These are phyloP conservation scores for Ogataea pignaliae DNA, from an alignment of 805 yeast genomes.

Conservation along the genomic window DNA sequence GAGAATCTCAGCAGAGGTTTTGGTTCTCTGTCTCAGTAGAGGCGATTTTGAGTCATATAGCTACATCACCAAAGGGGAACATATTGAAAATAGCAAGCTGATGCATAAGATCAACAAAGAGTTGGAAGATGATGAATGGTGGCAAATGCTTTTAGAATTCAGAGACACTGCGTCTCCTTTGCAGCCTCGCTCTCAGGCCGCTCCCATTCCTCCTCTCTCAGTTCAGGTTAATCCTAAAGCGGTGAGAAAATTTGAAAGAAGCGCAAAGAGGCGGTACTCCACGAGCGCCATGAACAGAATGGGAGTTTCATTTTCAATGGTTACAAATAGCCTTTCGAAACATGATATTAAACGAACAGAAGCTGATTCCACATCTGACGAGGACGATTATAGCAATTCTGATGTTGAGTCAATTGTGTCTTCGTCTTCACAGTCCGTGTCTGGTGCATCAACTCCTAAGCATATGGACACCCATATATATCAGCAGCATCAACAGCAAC, in stretches of 20 bases:
- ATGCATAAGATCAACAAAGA: slow-evolving; percentile 44
- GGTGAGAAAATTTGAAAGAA: slow-evolving; percentile 26
- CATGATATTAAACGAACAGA: slow-evolving; percentile 26
- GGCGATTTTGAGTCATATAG: slow-evolving; percentile 60
- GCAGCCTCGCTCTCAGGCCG: not conserved
- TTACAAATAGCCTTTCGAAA: slow-evolving; percentile 47
- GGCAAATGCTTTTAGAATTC: slow-evolving; percentile 63
- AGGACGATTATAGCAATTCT: slow-evolving; percentile 18
- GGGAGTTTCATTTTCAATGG: slow-evolving; percentile 79
- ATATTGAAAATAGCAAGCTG: slow-evolving; percentile 26
- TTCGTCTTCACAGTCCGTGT: slow-evolving; percentile 11
- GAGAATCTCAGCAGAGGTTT: slow-evolving; percentile 78
- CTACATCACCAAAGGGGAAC: slow-evolving; percentile 68
- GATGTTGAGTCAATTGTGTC: slow-evolving; percentile 24
- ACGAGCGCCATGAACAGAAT: slow-evolving; percentile 66
- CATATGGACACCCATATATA: not conserved
- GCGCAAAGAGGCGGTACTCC: slow-evolving; percentile 39
- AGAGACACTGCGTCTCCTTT: slow-evolving; percentile 30
- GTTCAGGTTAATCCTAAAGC: slow-evolving; percentile 21
- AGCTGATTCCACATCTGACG: slow-evolving; percentile 23
- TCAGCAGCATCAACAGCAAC: not conserved
- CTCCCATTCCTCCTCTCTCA: slow-evolving; percentile 10
- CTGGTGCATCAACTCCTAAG: slow-evolving; percentile 3
- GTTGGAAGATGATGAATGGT: slow-evolving; percentile 75
- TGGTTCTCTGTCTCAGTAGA: slow-evolving; percentile 64